A percentile compares a stretch with the other conserved stretches of the same genome.
Conservation (phyloP, 352 stramenopile genomes). For the Phytophthora quininea region DNA sequence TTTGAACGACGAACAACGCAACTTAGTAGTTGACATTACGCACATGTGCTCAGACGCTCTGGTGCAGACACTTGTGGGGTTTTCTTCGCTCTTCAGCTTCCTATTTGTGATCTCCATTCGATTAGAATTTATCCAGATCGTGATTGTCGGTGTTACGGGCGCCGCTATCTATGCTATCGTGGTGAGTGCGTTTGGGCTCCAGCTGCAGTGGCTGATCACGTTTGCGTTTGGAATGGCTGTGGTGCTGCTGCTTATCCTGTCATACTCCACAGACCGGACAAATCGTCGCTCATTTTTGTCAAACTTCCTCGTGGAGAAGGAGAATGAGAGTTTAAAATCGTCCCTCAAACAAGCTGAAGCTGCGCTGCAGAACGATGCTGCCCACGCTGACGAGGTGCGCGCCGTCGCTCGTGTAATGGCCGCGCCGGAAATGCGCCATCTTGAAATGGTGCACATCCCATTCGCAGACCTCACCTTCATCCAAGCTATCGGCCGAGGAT, state of each 20-base stretch:
- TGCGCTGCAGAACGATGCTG: slow-evolving; percentile 80
- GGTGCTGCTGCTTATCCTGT: slow-evolving; percentile 78
- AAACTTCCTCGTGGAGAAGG: slow-evolving; percentile 83
- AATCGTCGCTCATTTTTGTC: slow-evolving; percentile 85
- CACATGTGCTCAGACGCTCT: slow-evolving; percentile 65
- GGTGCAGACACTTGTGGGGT: slow-evolving; percentile 68
- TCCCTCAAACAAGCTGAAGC: slow-evolving; percentile 82
- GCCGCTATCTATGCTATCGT: slow-evolving; percentile 67
- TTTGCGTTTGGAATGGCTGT: slow-evolving; percentile 67
- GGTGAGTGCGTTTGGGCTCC: slow-evolving; percentile 55
- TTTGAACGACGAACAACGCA: slow-evolving; percentile 41
- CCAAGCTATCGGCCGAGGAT: slow-evolving; percentile 76
- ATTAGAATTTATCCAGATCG: slow-evolving; percentile 88
- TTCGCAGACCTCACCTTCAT: slow-evolving; percentile 86
- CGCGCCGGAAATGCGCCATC: slow-evolving; percentile 73
- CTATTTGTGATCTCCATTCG: slow-evolving; percentile 85
- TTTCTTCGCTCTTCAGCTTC: slow-evolving; percentile 81
- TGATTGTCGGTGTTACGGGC: slow-evolving; percentile 65
- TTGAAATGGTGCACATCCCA: slow-evolving; percentile 83
- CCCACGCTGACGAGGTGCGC: slow-evolving; percentile 72
- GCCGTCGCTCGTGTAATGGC: slow-evolving; percentile 73
- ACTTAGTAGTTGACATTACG: slow-evolving; percentile 43
- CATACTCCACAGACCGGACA: slow-evolving; percentile 77
- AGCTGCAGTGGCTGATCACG: slow-evolving; percentile 74
- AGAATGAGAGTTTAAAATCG: slow-evolving; percentile 85